Evolutionary conservation across 2,329 filamentous ascomycete genomes (phyloP), one percentile per base, ranked within the genome.

Genomic region (Tolypocladium ophioglossoides): DNA sequence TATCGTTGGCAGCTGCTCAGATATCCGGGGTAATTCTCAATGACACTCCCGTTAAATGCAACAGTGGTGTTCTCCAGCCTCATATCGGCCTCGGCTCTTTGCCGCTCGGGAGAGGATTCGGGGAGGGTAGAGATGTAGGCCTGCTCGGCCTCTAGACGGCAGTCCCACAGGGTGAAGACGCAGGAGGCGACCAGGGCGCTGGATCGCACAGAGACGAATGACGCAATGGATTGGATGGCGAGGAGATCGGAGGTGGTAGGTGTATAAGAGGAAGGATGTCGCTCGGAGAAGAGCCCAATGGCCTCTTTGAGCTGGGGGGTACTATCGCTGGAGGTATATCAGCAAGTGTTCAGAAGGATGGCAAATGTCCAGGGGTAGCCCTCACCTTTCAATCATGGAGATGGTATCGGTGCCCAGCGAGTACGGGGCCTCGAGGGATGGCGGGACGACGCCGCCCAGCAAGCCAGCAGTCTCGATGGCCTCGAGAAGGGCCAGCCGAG

Each of bases 11-110:
- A 85, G 44, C 72, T 75, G 35, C 68, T 69, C 24, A 79, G 73
- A 67, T 90, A 92, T 9, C 74, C 73, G 0, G 88, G 87, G 64
- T 91, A 92, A 61, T 85, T 84, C 69, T 91, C 87, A 52, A 91
- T 84, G 51, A 92, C 86, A 32, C 84, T 87, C 47, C 88, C 88
- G 64, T 89, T 91, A 69, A 86, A 91, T 4, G 86, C 86, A n/a
- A 92, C 81, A 2, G 80, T 77, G 3, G 80, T 83, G 54, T 72
- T 70, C 37, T 66, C 64, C 9, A 78, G 64, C 46, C 72, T 67
- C 2, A 71, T 72, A 58, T 82, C 82, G 18, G 70, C 70, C 59
- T 83, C 80, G 0, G 79, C 72, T 38, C 78, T 76, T 11, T 64
- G 58, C 52, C 74, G 73, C 37, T 67, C 57, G 5, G 64, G 54